phyloP scores from a whole-genome alignment of 805 yeast species.

The Candida patagonica region DNA sequence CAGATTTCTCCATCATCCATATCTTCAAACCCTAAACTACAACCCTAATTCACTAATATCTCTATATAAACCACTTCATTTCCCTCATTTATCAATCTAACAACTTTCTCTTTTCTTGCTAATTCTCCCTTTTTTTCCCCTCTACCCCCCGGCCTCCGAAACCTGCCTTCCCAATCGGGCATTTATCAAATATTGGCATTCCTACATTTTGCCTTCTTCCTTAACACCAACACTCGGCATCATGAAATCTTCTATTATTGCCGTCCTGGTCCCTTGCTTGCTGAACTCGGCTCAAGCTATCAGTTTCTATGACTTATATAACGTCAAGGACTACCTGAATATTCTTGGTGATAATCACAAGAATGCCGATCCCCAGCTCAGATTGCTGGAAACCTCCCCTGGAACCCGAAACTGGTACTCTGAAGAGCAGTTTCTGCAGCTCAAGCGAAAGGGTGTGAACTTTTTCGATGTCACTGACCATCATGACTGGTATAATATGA shows the following conservation, averaged over 20 bases:
- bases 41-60: no score
- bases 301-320: slow-evolving; percentile 3
- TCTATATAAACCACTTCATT: no score
- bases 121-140: no score
- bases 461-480: slow-evolving; percentile 60
- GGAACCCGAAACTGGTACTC: slow-evolving; percentile 20
- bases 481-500: slow-evolving; percentile 12
- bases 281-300: slow-evolving; percentile 3
- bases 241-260: neutral
- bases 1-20: no score
- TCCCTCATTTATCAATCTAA: no score
- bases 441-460: slow-evolving; percentile 37
- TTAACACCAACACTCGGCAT: no score
- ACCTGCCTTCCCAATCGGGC: no score
- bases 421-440: slow-evolving; percentile 37
- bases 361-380: slow-evolving; percentile 1
- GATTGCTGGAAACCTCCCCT: slow-evolving; percentile 10
- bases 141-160: no score
- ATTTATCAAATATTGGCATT: no score
- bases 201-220: no score
- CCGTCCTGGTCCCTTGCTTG: neutral
- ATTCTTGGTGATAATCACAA: neutral
- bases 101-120: no score
- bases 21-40: no score
- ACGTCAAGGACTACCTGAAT: neutral